Conservation (phyloP, 306 rosid species). For the Malus asiatica region DNA sequence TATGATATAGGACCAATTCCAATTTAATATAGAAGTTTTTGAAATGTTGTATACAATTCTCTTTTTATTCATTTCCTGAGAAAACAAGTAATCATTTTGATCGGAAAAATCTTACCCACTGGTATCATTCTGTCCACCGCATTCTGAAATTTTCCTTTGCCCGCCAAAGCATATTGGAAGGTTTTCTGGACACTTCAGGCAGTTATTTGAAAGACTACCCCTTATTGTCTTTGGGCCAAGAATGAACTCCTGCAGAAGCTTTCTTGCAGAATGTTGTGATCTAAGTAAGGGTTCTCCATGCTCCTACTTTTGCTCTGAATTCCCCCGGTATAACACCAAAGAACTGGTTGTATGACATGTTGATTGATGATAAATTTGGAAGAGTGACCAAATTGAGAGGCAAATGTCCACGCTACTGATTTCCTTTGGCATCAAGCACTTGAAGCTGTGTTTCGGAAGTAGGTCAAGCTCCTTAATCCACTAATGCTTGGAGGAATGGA, state of each 20-base stretch:
- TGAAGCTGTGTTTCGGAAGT: constrained; percentile 18
- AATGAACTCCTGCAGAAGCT: constrained; percentile 25
- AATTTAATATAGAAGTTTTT: constrained; percentile 5
- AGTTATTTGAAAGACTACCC: constrained; percentile 40
- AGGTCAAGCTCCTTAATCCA: constrained; percentile 23
- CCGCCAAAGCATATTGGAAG: constrained; percentile 22
- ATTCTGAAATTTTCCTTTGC: constrained; percentile 31
- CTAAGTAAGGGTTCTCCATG: constrained; percentile 31
- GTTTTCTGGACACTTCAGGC: constrained; percentile 33
- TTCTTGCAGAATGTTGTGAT: constrained; percentile 33
- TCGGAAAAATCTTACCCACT: not conserved
- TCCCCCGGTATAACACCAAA: constrained; percentile 29
- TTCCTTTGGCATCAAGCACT: constrained; percentile 35
- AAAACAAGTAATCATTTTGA: not conserved
- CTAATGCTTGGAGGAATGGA: constrained; percentile 11
- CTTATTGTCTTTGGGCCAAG: not conserved
- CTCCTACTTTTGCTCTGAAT: constrained; percentile 23
- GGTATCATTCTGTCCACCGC: constrained; percentile 12
- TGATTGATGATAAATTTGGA: constrained; percentile 18
- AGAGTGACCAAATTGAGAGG: constrained; percentile 35
- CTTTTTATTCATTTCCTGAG: not conserved
- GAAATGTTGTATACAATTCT: constrained; percentile 7
- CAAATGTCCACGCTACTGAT: constrained; percentile 32
- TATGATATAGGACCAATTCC: not conserved
- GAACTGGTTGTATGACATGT: constrained; percentile 34